A percentile compares a stretch with the other conserved stretches of the same genome.
Evolutionary conservation across 148 eudicot species (phyloP).

Genomic region (Rhododendron mucronatum): DNA sequence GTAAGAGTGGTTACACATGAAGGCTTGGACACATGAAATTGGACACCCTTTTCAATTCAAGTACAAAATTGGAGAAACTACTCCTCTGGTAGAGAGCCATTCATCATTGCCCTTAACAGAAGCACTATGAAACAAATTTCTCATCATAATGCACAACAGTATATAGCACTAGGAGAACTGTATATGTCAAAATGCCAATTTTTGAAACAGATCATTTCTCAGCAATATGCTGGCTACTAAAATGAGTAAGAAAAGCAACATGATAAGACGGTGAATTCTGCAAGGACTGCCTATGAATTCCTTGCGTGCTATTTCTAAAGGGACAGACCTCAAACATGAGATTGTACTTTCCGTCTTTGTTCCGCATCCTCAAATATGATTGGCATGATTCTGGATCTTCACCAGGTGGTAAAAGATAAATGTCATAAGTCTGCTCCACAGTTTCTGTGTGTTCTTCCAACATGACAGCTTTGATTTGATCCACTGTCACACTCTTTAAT

Average conservation of each 20-base stretch:
- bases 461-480: constrained; percentile 60
- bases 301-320: background rate
- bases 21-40: background rate
- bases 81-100: background rate
- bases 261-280: background rate
- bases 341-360: constrained; percentile 94
- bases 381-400: constrained; percentile 98
- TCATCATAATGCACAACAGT: background rate
- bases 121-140: background rate
- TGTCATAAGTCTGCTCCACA: constrained; percentile 81
- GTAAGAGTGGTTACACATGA: background rate
- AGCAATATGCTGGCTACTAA: background rate
- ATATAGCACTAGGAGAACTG: background rate
- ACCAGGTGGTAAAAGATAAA: constrained; percentile 93
- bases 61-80: background rate
- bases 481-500: constrained; percentile 48
- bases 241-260: background rate
- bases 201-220: background rate
- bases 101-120: background rate
- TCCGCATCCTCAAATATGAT: constrained; percentile 93
- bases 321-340: constrained; percentile 93
- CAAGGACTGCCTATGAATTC: background rate
- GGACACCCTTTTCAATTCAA: background rate
- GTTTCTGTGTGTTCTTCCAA: constrained; percentile 46
- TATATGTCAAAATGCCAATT: background rate